Conservation (phyloP, 1,139 yeast species). For the Candida dubliniensis region DNA sequence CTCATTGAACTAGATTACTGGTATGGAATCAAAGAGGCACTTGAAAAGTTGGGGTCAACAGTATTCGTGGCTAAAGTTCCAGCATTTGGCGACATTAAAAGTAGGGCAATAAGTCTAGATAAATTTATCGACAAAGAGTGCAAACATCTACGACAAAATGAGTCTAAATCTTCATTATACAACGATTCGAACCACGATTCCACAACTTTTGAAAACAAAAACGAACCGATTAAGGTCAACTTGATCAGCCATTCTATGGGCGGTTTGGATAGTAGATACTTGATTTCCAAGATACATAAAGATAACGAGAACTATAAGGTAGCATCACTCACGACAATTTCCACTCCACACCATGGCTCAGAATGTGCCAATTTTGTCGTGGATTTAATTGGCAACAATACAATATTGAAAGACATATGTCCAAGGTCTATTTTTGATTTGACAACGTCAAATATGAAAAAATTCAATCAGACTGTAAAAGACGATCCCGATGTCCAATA, state of each 20-base stretch:
- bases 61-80: conserved; percentile 80
- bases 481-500: conserved; percentile 67
- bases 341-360: conserved; percentile 89
- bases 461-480: conserved; percentile 52
- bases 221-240: conserved; percentile 54
- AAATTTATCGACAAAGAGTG: conserved; percentile 49
- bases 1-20: conserved; percentile 66
- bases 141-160: conserved; percentile 25
- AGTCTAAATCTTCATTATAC: conserved; percentile 32
- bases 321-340: conserved; percentile 74
- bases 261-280: conserved; percentile 78
- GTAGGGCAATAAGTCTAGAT: conserved; percentile 63
- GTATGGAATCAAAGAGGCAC: conserved; percentile 70
- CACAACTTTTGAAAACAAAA: conserved; percentile 14
- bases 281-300: conserved; percentile 46
- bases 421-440: conserved; percentile 57
- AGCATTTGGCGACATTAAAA: conserved; percentile 73
- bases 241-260: conserved; percentile 95
- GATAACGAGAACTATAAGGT: conserved; percentile 53
- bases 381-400: conserved; percentile 20
- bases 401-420: conserved; percentile 24
- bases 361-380: conserved; percentile 75
- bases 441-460: conserved; percentile 53
- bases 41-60: conserved; percentile 61
- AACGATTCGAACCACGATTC: conserved; percentile 18